A percentile compares a stretch with the other conserved stretches of the same genome.
phyloP scores from a whole-genome alignment of 768 basidiomycete species.

The Psilocybe cubensis region DNA sequence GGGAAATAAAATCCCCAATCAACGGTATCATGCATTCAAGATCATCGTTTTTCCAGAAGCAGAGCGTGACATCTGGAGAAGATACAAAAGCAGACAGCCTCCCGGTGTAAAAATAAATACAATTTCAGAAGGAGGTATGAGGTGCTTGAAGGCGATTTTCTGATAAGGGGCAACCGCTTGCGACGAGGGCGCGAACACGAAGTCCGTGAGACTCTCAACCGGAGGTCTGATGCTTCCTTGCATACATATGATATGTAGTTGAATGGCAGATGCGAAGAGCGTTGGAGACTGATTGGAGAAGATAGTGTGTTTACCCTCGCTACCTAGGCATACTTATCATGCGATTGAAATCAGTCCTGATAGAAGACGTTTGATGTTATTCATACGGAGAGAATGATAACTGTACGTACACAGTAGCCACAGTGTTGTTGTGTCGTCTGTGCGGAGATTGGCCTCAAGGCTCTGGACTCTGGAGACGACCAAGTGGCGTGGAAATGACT shows the following conservation, averaged over 20 bases:
- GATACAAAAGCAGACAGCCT: background rate
- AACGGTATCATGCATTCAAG: background rate
- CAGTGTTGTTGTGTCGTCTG: no score
- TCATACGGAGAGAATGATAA: background rate
- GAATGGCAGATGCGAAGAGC: background rate
- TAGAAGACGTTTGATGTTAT: background rate
- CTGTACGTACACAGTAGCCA: background rate
- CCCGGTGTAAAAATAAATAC: background rate
- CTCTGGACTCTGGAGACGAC: background rate
- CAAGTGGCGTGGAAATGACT: background rate
- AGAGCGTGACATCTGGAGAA: background rate
- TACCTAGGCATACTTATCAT: background rate
- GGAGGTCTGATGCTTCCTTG: background rate
- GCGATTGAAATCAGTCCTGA: background rate
- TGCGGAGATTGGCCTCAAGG: background rate
- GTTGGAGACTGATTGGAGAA: background rate
- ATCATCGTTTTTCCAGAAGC: background rate
- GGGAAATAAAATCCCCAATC: background rate
- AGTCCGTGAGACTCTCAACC: background rate
- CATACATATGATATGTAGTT: background rate
- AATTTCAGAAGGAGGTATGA: background rate
- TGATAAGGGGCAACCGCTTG: background rate
- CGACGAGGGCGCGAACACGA: background rate
- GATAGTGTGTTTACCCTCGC: background rate
- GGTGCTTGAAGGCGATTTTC: background rate